Base-by-base conservation (phyloP, 805 yeast species). In the Barnettozyma sucrosica region DNA sequence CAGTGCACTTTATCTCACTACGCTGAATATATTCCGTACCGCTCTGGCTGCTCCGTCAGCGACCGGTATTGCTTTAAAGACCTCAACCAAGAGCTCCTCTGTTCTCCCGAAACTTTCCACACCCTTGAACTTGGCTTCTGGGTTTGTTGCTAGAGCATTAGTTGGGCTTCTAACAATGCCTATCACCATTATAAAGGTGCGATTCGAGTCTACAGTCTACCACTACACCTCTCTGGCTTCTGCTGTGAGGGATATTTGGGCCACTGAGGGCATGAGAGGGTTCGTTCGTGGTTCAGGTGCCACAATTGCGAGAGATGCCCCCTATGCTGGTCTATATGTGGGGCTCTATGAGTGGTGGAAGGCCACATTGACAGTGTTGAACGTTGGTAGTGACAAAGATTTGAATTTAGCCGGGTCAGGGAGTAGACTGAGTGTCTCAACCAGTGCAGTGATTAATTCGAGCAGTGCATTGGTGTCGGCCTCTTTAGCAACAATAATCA, bases 161-260 rank as follows among this genome's bases (percentile, higher is more conserved):
- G 95, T 89, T 2, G 99, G 99, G 2, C 76, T 83, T 52, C 52
- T 87, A 8, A 88, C 96, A 6, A 93, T 93, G 99, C 99, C 99
- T 0, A 76, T 93, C 9, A 93, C 99, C 0, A 81, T 93, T 4
- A 66, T 93, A 25, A 93, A 93, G 62, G 93, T 95, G 5, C 73
- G 97, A 33, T 89, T 77, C 58, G 98, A 93, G 67, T 87, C 96
- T 5, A 82, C 83, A 33, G 54, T 84, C 47, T 92, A 87, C 65
- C 66, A 76, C 37, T 89, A 89, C 65, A 72, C 67, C 26, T 79
- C 93, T 6, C 59, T 93, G 53, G 51, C 61, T 18, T 81, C 79
- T 32, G 92, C 96, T 0, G 59, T 77, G 1, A 66, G 55, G 32
- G 77, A 79, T 7, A 85, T 89, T 3, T 80, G 75, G 50, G 46